phyloP scores from a whole-genome alignment of 345 rosid genomes.

The Eucalyptus caleyi region DNA sequence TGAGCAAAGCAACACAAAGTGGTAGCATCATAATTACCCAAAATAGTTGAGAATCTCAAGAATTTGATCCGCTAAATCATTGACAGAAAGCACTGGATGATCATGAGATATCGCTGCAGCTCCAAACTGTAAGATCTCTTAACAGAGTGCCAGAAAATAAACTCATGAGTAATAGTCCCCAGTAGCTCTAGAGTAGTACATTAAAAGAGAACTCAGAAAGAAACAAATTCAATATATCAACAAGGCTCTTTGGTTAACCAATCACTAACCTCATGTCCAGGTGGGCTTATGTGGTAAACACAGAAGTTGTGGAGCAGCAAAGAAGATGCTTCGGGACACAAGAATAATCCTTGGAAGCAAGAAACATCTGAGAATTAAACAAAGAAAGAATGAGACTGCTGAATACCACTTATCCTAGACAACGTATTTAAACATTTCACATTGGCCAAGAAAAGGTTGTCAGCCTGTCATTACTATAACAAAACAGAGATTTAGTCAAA shows the following conservation, averaged over 20 bases:
- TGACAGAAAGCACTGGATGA: slow-evolving; percentile 42
- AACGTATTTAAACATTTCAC: neutral
- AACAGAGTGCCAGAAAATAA: slow-evolving; percentile 15
- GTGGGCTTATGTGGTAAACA: slow-evolving; percentile 89
- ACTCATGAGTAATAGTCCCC: slow-evolving; percentile 16
- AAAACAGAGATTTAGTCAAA: neutral
- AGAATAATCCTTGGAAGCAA: slow-evolving; percentile 83
- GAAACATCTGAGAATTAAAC: slow-evolving; percentile 45
- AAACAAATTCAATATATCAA: neutral
- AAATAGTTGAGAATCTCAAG: slow-evolving; percentile 79
- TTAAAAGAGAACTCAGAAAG: neutral
- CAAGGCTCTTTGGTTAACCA: slow-evolving; percentile 4
- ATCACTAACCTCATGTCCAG: slow-evolving; percentile 84
- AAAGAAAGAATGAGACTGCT: neutral
- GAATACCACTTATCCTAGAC: neutral
- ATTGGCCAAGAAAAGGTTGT: neutral
- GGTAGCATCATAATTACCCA: slow-evolving; percentile 26
- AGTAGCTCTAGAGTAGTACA: neutral
- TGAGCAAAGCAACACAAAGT: neutral
- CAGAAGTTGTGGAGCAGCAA: slow-evolving; percentile 87
- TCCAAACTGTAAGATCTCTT: slow-evolving; percentile 90
- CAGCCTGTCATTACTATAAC: neutral
- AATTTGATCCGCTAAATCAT: slow-evolving; percentile 77
- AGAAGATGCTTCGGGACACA: slow-evolving; percentile 76
- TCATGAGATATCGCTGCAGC: slow-evolving; percentile 49